Base-by-base conservation (phyloP, 441 rosid genomes). In the Populus hybrid region DNA sequence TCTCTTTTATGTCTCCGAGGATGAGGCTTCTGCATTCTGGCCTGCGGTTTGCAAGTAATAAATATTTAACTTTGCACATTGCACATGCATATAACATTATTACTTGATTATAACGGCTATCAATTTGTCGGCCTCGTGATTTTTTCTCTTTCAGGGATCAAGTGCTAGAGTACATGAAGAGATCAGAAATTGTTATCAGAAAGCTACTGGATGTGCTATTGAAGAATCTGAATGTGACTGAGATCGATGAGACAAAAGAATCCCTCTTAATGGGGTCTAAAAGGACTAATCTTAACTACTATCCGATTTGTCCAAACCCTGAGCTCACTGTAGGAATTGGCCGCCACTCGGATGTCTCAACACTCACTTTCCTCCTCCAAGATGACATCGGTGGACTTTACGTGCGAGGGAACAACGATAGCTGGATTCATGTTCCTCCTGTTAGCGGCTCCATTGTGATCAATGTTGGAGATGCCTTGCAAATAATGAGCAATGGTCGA, bases 281-380 rank as follows among this genome's bases (percentile, higher is more conserved):
- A 1, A 84, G 85, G 75, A 80, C 77, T 3, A 85, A 82, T 50
- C 83, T 80, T 6, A 82, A 85, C 73, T 85, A 82, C 72, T 80
- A 85, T 26, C 85, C 87, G 1, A 70, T 69, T 23, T 85, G 85
- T 50, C 87, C 87, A 12, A 76, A 85, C 57, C 87, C 85, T 42
- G 75, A 80, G 14, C 81, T 85, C n/a, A 82, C 87, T 0, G 66
- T 85, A 0, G 85, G 87, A 1, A 71, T 85, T 3, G 88, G 89
- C 23, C 88, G 86, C 16, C 90, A 87, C 68, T 87, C 90, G 2
- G 90, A 89, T 78, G 84, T 87, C 40, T 83, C 89, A 30, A 82
- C 86, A 5, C 84, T 87, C 53, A 87, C 92, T 5, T 75, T 89
- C 68, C 90, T 89, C 46, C 84, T 87, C 12, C 92, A 89, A 72